A percentile compares a stretch with the other conserved stretches of the same genome.
Conservation (phyloP, 345 rosid species). For the Psidium guajava region DNA sequence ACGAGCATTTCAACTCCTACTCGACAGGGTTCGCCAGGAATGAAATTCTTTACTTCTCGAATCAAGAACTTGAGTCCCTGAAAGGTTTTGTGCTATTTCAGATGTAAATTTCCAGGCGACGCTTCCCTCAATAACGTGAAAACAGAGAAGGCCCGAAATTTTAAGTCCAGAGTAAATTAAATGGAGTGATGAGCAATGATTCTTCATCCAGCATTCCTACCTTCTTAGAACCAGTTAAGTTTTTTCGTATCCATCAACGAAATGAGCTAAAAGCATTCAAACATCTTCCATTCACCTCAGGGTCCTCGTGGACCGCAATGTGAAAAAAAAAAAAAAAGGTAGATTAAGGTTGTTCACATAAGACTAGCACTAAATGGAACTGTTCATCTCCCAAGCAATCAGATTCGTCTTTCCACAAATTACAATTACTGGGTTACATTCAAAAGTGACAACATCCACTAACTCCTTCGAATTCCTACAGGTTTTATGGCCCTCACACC, state of each 20-base stretch:
- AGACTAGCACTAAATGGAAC: background rate
- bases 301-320: background rate
- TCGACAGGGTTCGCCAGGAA: background rate
- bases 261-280: background rate
- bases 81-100: background rate
- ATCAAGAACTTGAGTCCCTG: background rate
- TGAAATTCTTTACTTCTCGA: background rate
- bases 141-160: background rate
- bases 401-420: background rate
- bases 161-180: background rate
- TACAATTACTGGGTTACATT: background rate
- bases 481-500: slow-evolving; percentile 16
- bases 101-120: background rate
- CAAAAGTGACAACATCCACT: background rate
- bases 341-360: background rate
- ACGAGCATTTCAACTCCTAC: background rate
- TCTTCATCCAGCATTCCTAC: background rate
- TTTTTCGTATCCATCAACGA: background rate
- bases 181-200: background rate
- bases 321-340: background rate
- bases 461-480: background rate
- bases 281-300: background rate
- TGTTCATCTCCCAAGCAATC: background rate
- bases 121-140: background rate
- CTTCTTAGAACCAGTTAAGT: background rate